phyloP scores from a whole-genome alignment of 306 rosid genomes.

The Biancaea sappan region DNA sequence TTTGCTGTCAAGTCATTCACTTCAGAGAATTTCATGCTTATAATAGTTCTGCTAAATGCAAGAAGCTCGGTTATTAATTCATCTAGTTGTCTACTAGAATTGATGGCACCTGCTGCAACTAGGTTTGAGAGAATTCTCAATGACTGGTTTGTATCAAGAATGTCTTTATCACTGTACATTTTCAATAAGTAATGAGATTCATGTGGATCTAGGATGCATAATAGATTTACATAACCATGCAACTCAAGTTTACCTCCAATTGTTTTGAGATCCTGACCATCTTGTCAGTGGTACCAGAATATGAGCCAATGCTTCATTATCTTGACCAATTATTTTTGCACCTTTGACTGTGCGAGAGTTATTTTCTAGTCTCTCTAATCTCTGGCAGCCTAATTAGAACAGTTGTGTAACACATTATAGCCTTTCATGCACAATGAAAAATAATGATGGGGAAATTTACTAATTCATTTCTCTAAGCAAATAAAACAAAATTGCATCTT shows the following conservation, averaged over 20 bases:
- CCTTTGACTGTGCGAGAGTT: constrained; percentile 83
- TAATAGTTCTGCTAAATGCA: constrained; percentile 55
- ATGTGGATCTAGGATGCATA: constrained; percentile 10
- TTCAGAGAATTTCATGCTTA: constrained; percentile 66
- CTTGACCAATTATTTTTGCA: constrained; percentile 78
- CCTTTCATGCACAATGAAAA: constrained; percentile 16
- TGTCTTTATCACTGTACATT: constrained; percentile 63
- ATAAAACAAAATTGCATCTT: constrained; percentile 19
- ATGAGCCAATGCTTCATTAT: constrained; percentile 71
- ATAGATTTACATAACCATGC: constrained; percentile 7
- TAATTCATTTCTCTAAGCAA: constrained; percentile 8
- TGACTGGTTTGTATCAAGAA: constrained; percentile 63
- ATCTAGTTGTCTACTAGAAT: constrained; percentile 60
- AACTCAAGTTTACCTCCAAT: constrained; percentile 55
- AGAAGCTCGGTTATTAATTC: constrained; percentile 75
- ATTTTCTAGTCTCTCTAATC: constrained; percentile 74
- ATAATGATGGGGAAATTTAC: constrained; percentile 10
- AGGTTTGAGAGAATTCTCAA: constrained; percentile 84
- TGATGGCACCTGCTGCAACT: constrained; percentile 73
- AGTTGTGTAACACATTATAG: constrained; percentile 15
- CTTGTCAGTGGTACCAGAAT: constrained; percentile 66
- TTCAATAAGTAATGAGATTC: constrained; percentile 24
- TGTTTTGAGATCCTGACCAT: constrained; percentile 70
- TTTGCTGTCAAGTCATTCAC: constrained; percentile 61
- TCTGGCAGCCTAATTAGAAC: constrained; percentile 59